phyloP scores from a whole-genome alignment of 2,329 filamentous ascomycete genomes.

The Aureobasidium uvarum region DNA sequence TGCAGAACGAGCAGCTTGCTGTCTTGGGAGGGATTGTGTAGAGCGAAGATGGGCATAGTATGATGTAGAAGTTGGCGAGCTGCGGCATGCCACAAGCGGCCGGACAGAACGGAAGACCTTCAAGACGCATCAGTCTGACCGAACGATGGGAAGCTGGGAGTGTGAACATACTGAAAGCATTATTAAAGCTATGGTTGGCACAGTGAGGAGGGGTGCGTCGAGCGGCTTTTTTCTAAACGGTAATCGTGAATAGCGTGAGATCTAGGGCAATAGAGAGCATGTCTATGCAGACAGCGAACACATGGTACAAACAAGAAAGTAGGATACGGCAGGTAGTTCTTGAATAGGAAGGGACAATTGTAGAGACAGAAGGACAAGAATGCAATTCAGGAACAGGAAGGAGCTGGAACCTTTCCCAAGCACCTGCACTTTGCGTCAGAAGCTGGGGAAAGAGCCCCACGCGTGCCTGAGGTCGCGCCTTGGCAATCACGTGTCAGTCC shows the following conservation, averaged over 20 bases:
- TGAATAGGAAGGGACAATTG: not conserved
- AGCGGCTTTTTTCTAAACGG: constrained; percentile 10
- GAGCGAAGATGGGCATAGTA: not conserved
- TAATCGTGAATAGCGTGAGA: not conserved
- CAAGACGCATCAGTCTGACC: not conserved
- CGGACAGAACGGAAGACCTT: constrained; percentile 9
- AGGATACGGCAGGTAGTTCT: not conserved
- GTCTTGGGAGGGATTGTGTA: not conserved
- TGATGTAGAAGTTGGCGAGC: not conserved
- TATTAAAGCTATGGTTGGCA: not conserved
- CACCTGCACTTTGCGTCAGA: constrained; percentile 17
- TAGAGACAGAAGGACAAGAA: constrained; percentile 11
- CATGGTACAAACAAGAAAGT: not conserved
- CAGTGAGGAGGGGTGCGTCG: not conserved
- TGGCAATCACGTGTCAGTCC: constrained; percentile 10
- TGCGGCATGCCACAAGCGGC: not conserved
- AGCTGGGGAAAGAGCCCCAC: constrained; percentile 20
- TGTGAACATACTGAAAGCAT: constrained; percentile 16
- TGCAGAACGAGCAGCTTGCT: constrained; percentile 11
- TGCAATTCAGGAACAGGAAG: constrained; percentile 13
- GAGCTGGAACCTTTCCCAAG: constrained; percentile 1
- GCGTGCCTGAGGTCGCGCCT: constrained; percentile 13
- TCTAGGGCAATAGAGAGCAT: not conserved
- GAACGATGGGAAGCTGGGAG: too few species aligned
- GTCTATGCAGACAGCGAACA: not conserved